phyloP scores from a whole-genome alignment of 768 basidiomycete species.

The Porphyrellus cyaneotinctus region DNA sequence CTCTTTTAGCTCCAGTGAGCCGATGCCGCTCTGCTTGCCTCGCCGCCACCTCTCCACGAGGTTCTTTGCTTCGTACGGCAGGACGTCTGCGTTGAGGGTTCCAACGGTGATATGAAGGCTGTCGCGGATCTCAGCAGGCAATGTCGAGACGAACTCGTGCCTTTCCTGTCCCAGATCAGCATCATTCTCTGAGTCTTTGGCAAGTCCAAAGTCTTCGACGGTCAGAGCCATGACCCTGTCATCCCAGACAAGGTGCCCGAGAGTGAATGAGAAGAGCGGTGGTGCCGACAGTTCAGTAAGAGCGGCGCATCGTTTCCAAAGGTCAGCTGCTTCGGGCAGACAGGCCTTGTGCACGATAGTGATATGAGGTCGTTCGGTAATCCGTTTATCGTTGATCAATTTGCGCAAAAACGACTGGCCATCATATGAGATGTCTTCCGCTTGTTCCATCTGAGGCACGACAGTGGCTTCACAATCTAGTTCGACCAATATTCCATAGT shows the following conservation, averaged over 20 bases:
- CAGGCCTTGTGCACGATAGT: conserved; percentile 75
- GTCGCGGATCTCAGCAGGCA: conserved; percentile 45
- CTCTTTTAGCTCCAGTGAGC: conserved; percentile 28
- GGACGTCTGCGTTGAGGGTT: conserved; percentile 48
- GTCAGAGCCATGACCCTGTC: conserved; percentile 76
- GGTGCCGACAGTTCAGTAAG: conserved; percentile 27
- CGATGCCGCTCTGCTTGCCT: conserved; percentile 30
- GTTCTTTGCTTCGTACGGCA: conserved; percentile 63
- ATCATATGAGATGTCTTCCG: conserved; percentile 27
- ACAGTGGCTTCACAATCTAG: conserved; percentile 55
- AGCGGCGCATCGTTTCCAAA: conserved; percentile 41
- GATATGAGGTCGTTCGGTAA: conserved; percentile 70
- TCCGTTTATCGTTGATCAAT: conserved; percentile 43
- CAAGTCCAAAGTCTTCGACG: conserved; percentile 54
- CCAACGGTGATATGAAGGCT: conserved; percentile 87
- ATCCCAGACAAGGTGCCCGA: conserved; percentile 71
- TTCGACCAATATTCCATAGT: conserved; percentile 78
- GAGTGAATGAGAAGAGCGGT: conserved; percentile 56
- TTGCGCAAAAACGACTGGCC: conserved; percentile 45
- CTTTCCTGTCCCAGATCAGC: conserved; percentile 35
- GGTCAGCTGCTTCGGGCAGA: conserved; percentile 30
- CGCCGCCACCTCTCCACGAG: conserved; percentile 56
- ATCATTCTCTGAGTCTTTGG: conserved; percentile 27
- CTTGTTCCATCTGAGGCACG: conserved; percentile 35
- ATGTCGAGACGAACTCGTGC: conserved; percentile 41